Conservation (phyloP, 495 filamentous ascomycete genomes). For the Annulohypoxylon maeteangense region DNA sequence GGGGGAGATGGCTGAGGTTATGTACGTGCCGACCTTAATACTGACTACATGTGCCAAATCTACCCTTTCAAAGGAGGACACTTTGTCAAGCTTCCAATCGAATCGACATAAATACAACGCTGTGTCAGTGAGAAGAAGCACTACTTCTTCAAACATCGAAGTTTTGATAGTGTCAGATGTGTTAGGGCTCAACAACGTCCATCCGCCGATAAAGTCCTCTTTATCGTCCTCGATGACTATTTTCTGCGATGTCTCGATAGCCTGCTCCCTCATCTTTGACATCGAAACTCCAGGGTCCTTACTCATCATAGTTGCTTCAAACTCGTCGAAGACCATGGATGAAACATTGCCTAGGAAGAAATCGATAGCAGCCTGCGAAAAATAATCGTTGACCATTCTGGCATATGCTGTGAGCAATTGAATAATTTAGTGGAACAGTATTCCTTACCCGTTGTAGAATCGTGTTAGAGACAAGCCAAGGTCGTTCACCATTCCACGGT, state of each 20-base stretch:
- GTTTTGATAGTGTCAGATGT: constrained; percentile 71
- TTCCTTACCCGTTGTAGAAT: constrained; percentile 67
- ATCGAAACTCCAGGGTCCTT: constrained; percentile 89
- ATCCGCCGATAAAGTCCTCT: constrained; percentile 86
- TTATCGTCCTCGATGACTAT: constrained; percentile 84
- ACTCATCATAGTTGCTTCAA: constrained; percentile 86
- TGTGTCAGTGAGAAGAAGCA: constrained; percentile 84
- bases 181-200: constrained; percentile 73
- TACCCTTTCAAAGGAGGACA: constrained; percentile 88
- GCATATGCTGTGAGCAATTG: constrained; percentile 55
- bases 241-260: constrained; percentile 84
- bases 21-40: constrained; percentile 84
- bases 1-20: constrained; percentile 83
- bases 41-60: constrained; percentile 74
- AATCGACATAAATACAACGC: constrained; percentile 90
- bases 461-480: constrained; percentile 85
- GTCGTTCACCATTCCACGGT: constrained; percentile 92
- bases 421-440: not conserved
- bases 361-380: constrained; percentile 93
- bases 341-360: constrained; percentile 92
- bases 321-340: constrained; percentile 85
- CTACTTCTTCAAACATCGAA: constrained; percentile 82
- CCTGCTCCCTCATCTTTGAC: constrained; percentile 81
- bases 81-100: constrained; percentile 93
- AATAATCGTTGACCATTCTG: constrained; percentile 96